These are phyloP conservation scores for Clathrus columnatus DNA, from an alignment of 768 basidiomycete species.

Conservation along the genomic window DNA sequence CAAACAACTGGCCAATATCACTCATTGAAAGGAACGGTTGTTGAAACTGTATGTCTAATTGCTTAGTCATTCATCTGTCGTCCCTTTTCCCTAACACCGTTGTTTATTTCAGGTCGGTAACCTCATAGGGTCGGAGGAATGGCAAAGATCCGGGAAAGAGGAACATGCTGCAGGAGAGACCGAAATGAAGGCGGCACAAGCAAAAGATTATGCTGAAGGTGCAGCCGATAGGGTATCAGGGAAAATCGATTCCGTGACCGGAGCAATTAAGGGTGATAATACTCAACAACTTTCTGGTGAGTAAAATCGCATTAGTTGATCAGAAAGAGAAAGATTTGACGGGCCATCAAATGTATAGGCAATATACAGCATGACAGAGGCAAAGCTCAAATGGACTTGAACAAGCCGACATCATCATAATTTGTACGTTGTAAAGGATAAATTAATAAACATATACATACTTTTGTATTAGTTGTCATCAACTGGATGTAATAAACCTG, in stretches of 20 bases:
- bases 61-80: neutral
- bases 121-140: constrained; percentile 7
- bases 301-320: neutral
- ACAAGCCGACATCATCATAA: neutral
- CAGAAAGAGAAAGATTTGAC: neutral
- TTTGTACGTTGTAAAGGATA: neutral
- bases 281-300: constrained; percentile 6
- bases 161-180: constrained; percentile 17
- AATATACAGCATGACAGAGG: neutral
- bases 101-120: constrained; percentile 10
- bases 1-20: constrained; percentile 31
- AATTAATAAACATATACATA: neutral
- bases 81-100: neutral
- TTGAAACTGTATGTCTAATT: constrained; percentile 19
- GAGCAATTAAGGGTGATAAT: constrained; percentile 12
- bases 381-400: neutral
- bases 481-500: neutral
- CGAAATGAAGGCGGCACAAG: constrained; percentile 17
- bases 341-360: neutral
- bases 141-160: constrained; percentile 10
- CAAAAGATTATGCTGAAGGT: constrained; percentile 8
- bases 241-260: constrained; percentile 7
- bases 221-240: neutral
- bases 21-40: constrained; percentile 30
- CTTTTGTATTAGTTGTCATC: neutral